phyloP scores from a whole-genome alignment of 2,329 filamentous ascomycete genomes.

The Fusarium praegraminearum region DNA sequence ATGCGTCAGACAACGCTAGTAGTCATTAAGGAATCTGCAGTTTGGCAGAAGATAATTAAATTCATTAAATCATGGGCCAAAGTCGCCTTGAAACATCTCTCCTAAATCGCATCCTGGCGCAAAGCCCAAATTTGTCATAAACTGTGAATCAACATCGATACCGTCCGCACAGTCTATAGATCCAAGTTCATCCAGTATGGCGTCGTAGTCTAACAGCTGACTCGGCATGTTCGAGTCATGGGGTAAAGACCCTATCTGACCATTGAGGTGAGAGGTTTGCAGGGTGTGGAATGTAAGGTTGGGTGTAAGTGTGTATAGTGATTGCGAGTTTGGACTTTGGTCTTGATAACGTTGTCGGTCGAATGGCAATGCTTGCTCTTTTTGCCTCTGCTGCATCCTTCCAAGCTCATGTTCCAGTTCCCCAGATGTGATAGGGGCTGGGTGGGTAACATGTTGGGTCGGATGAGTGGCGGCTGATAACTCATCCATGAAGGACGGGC shows the following conservation, averaged over 20 bases:
- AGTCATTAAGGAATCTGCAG: background rate
- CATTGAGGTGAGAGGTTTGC: slow-evolving; percentile 40
- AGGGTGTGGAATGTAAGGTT: slow-evolving; percentile 45
- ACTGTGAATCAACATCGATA: slow-evolving; percentile 68
- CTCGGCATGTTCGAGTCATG: slow-evolving; percentile 38
- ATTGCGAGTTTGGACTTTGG: slow-evolving; percentile 39
- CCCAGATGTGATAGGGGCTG: slow-evolving; percentile 39
- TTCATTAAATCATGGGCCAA: slow-evolving; percentile 49
- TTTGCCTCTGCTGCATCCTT: slow-evolving; percentile 41
- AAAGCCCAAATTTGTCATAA: slow-evolving; percentile 76
- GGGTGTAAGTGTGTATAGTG: slow-evolving; percentile 43
- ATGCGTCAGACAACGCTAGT: background rate
- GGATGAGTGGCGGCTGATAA: slow-evolving; percentile 48
- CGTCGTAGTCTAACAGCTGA: slow-evolving; percentile 60
- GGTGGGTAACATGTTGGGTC: slow-evolving; percentile 41
- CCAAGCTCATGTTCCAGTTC: slow-evolving; percentile 42
- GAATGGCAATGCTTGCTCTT: slow-evolving; percentile 40
- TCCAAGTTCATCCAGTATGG: slow-evolving; percentile 64
- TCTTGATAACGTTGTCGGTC: slow-evolving; percentile 41
- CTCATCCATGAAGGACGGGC: slow-evolving; percentile 45
- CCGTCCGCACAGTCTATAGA: slow-evolving; percentile 63
- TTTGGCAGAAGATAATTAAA: background rate
- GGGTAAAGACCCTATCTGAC: slow-evolving; percentile 39
- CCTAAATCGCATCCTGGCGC: slow-evolving; percentile 70
- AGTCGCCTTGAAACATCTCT: slow-evolving; percentile 61